Evolutionary conservation across 2,329 filamentous ascomycete species (phyloP), one percentile per base, ranked within the genome.

Genomic region (Epichloe glyceriae): DNA sequence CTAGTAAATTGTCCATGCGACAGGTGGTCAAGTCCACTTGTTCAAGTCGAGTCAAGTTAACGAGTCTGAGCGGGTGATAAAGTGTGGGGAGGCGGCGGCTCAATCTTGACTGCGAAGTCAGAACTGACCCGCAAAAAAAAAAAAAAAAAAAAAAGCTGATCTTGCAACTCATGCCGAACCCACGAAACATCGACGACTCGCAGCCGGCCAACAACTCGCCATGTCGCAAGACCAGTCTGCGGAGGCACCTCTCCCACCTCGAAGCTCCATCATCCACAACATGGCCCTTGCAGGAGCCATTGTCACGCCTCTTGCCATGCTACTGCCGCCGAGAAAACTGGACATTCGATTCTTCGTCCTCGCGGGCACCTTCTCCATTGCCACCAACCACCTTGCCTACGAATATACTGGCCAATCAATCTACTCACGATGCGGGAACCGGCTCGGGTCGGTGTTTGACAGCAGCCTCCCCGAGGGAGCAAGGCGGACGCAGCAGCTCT

Each of bases 381-480:
- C 73, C 51, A 73, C 74, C 52, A 76, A 76, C 62, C 74, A 76
- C 63, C 73, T 82, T 40, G 69, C 69, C 46, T 71, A 73, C 64
- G 76, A 79, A 64, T 80, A 75, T 65, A 79, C 72, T 14, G 78
- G 78, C 47, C 68, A 68, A 47, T 78, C 75, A 30, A 70, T 80
- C 53, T 66, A 70, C 58, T 58, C 66, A 55, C 75, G 76, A 8
- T 69, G 77, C 54, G 63, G 62, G 52, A 64, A 58, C 54, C 72
- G 75, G 50, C 58, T 71, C 55, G 59, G 59, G 26, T 68, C 67
- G 15, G 65, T 80, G 42, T 64, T 79, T 41, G 70, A 71, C 53
- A 72, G 69, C 45, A 71, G 75, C 49, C 76, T 85, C 15, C 79
- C 77, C 41, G 80, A 84, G 57, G 70, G 70, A 49, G 76, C 77